A percentile compares a stretch with the other conserved stretches of the same genome.
Evolutionary conservation across 1,284 basidiomycete species (phyloP).

Genomic region (Takashimella tepidaria): DNA sequence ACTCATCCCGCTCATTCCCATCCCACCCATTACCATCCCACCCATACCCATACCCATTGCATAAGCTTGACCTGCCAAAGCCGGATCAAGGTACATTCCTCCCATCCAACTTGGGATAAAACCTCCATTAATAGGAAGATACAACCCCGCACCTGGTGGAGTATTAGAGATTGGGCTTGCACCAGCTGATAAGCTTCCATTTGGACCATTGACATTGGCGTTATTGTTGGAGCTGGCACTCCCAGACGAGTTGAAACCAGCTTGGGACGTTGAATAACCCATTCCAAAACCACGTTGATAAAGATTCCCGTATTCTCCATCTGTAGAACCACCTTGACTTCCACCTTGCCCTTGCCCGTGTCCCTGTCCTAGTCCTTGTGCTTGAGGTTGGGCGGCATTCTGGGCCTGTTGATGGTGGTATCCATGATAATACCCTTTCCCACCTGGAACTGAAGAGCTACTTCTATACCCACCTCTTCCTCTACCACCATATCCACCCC

Average conservation of each 20-base stretch:
- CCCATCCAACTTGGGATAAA: no score
- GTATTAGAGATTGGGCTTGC: neutral
- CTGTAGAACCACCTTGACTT: no score
- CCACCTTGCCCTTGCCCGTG: no score
- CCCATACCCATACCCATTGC: conserved; percentile 6
- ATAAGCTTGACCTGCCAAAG: no score
- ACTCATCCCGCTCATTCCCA: neutral
- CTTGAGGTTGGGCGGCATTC: no score
- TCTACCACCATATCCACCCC: conserved; percentile 21
- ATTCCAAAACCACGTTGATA: conserved; percentile 25
- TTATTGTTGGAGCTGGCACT: neutral
- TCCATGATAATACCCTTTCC: neutral
- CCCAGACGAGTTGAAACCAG: no score
- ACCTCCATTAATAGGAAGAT: no score
- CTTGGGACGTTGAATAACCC: no score
- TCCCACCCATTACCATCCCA: neutral
- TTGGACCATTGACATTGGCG: no score
- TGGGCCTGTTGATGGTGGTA: no score
- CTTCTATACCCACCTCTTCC: conserved; percentile 10
- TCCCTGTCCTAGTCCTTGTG: no score
- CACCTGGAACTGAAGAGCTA: conserved; percentile 3
- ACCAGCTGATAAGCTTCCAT: neutral
- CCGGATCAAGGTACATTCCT: neutral
- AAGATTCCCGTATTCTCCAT: conserved; percentile 11
- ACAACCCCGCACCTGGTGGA: no score